Conservation (phyloP, 1,284 basidiomycete species). For the Leccinum fallax region DNA sequence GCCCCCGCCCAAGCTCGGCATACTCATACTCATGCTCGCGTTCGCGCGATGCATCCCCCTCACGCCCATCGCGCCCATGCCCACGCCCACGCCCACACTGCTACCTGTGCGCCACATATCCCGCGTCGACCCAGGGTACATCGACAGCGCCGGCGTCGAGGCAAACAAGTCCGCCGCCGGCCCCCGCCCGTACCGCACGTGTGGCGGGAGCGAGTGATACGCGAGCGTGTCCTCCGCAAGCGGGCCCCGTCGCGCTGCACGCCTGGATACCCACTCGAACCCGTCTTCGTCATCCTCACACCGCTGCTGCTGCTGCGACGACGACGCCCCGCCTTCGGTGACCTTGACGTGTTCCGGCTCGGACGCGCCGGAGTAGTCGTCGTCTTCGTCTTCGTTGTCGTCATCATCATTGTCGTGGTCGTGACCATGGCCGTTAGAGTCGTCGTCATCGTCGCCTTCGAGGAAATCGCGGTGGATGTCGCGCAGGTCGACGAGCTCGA, state of each 20-base stretch:
- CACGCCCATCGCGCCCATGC: neutral
- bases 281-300: constrained; percentile 52
- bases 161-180: constrained; percentile 59
- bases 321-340: constrained; percentile 43
- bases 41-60: neutral
- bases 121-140: constrained; percentile 39
- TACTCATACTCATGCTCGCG: constrained; percentile 31
- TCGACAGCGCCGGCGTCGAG: constrained; percentile 48
- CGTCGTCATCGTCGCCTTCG: constrained; percentile 52
- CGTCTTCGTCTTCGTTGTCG: neutral
- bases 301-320: constrained; percentile 33
- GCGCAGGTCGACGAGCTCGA: constrained; percentile 88
- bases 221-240: constrained; percentile 57
- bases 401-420: neutral
- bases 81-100: neutral
- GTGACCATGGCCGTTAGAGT: neutral
- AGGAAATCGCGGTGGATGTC: constrained; percentile 95
- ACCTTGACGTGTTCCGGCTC: constrained; percentile 53
- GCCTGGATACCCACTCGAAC: constrained; percentile 78
- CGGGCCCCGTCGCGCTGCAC: constrained; percentile 49
- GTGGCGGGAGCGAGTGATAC: constrained; percentile 69
- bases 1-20: constrained; percentile 15
- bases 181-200: constrained; percentile 65
- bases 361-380: constrained; percentile 20
- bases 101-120: constrained; percentile 49